Evolutionary conservation across 768 basidiomycete genomes (phyloP), one percentile per base, ranked within the genome.

Genomic region (Rhizopogon vesiculosus): DNA sequence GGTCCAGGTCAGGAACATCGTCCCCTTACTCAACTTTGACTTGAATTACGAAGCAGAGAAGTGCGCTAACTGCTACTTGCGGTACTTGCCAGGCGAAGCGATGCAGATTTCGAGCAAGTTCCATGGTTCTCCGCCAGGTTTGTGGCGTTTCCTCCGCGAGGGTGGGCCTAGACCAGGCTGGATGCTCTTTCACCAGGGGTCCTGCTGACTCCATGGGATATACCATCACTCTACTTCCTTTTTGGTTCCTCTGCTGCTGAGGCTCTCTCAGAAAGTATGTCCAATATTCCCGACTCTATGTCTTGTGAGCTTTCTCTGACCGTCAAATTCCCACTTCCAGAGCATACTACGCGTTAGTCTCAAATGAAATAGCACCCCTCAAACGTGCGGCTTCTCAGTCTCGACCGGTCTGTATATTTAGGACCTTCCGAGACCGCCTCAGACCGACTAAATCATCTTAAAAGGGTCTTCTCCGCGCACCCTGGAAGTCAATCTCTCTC

Each of bases 401-500:
- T 58, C 56, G 64, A 54, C 57, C 61, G 38, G 64, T 62, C 63
- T 65, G 58, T 61, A 56, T 28, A 42, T 54, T 31, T 44, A 60
- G 33, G 28, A 33, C 48, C 13, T 18, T 46, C 40, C 35, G 44
- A 48, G 45, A n/a, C 18, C 45, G 28, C 35, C 18, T 25, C 41
- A 48, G 45, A n/a, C 18, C 45, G 28, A 35, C 18, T 25, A 6
- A 25, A 38, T 22, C 33, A 19, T 22, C 55, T 50, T 45, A 51
- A 57, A 55, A 33, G 45, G 8, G 35, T 22, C 45, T 35, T 44
- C 19, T 22, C 29, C 40, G 45, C 33, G 31, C 39, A 51, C n/a
- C 41, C 53, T 16, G 19, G 31, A 25, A 15, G 31, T 33, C 44
- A 31, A 35, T n/a, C 54, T 44, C 45, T 51, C 43, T 33, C 33